A percentile compares a stretch with the other conserved stretches of the same genome.
phyloP scores from a whole-genome alignment of 108 stramenopile species.

The Skeletonema marinoi region DNA sequence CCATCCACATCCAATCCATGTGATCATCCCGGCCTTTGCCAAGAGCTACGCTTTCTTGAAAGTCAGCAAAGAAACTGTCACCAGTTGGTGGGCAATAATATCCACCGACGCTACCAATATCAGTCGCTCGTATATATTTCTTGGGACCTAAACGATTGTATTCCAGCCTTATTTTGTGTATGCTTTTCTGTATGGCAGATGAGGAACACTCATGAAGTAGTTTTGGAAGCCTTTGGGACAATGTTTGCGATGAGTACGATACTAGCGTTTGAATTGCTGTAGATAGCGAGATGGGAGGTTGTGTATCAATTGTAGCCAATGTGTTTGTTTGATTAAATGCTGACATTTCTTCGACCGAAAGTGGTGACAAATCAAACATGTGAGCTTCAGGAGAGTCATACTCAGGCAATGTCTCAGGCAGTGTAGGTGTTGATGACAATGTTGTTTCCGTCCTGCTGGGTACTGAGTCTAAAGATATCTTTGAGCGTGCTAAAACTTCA shows the following conservation, averaged over 20 bases:
- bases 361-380: conserved; percentile 25
- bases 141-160: conserved; percentile 24
- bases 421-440: not conserved
- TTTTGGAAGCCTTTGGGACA: conserved; percentile 26
- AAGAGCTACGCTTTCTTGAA: not conserved
- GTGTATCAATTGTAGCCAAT: conserved; percentile 7
- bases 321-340: conserved; percentile 5
- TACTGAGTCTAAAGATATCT: not conserved
- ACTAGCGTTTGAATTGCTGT: not conserved
- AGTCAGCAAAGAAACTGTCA: not conserved
- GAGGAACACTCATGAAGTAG: conserved; percentile 34
- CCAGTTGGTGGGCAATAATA: conserved; percentile 23
- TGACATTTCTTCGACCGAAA: conserved; percentile 11
- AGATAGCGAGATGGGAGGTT: conserved; percentile 8
- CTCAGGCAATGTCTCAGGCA: conserved; percentile 27
- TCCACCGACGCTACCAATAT: conserved; percentile 29
- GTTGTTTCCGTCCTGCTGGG: not conserved
- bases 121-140: conserved; percentile 24
- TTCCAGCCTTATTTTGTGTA: conserved; percentile 25
- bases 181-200: conserved; percentile 18
- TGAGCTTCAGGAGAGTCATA: conserved; percentile 21
- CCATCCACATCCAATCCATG: conserved; percentile 42
- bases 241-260: conserved; percentile 11
- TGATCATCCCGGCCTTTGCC: conserved; percentile 24
- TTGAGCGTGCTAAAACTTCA: not conserved